These are phyloP conservation scores for Trichoderma afroharzianum DNA, from an alignment of 2,329 filamentous ascomycete species.

Conservation along the genomic window DNA sequence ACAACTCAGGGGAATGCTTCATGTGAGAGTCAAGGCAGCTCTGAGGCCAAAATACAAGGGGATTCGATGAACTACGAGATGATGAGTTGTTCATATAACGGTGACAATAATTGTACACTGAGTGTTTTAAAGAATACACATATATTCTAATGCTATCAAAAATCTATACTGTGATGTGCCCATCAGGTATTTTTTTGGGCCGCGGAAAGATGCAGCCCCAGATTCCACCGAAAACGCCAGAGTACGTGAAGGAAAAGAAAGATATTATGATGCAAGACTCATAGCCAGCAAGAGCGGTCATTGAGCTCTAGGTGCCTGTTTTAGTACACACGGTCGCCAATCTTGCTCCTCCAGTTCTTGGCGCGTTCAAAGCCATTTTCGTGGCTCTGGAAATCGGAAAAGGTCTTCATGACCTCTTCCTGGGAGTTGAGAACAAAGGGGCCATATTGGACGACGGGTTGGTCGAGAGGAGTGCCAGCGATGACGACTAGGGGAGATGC, in stretches of 20 bases:
- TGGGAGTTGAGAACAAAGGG: constrained; percentile 75
- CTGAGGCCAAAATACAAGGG: not conserved
- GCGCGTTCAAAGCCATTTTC: constrained; percentile 79
- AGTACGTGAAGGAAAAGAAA: not conserved
- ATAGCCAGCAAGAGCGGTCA: not conserved
- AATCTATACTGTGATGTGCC: not conserved
- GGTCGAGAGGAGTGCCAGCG: constrained; percentile 75
- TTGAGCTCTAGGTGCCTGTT: not conserved
- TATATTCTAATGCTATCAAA: not conserved
- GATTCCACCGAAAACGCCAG: constrained; percentile 21
- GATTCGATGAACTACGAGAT: not conserved
- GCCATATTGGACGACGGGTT: constrained; percentile 78
- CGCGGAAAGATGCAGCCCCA: constrained; percentile 24
- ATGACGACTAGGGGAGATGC: constrained; percentile 56
- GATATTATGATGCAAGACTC: not conserved
- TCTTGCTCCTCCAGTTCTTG: constrained; percentile 77
- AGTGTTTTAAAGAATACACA: too few species aligned
- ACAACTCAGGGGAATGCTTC: not conserved
- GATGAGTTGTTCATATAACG: not conserved
- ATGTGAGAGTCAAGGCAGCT: not conserved
- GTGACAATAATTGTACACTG: not conserved
- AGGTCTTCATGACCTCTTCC: constrained; percentile 71
- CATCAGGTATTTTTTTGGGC: not conserved
- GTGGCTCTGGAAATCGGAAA: constrained; percentile 69
- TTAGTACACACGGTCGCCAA: constrained; percentile 68